These are phyloP conservation scores for Angomonas ambiguus DNA, from an alignment of 208 protist species.

Conservation along the genomic window DNA sequence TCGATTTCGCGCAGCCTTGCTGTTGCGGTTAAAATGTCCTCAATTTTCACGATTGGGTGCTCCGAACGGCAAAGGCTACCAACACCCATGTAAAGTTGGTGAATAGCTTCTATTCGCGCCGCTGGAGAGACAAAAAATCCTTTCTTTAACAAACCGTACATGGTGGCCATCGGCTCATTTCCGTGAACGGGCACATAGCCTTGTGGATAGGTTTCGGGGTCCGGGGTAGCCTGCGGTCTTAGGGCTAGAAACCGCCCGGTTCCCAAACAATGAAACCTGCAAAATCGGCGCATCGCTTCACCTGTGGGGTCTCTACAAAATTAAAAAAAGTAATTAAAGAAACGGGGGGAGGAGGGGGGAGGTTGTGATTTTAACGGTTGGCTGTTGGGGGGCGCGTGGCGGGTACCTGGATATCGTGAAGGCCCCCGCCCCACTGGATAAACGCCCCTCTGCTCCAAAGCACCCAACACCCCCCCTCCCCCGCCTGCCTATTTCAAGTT, in stretches of 20 bases:
- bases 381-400: background rate
- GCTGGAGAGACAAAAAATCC: slow-evolving; percentile 79
- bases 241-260: slow-evolving; percentile 16
- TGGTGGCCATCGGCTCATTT: slow-evolving; percentile 63
- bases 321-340: background rate
- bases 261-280: background rate
- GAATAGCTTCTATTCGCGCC: slow-evolving; percentile 67
- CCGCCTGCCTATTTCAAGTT: background rate
- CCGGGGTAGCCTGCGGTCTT: slow-evolving; percentile 28
- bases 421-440: background rate
- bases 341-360: background rate
- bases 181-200: slow-evolving; percentile 82
- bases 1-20: slow-evolving; percentile 52
- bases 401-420: background rate
- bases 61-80: slow-evolving; percentile 51
- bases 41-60: slow-evolving; percentile 41
- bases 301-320: background rate
- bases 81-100: slow-evolving; percentile 52
- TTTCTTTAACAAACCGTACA: slow-evolving; percentile 69
- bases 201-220: slow-evolving; percentile 48
- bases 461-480: background rate
- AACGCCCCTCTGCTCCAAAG: background rate
- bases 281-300: background rate
- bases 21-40: slow-evolving; percentile 48
- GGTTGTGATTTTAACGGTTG: background rate